Evolutionary conservation across 176 grass and related monocot species (phyloP).

Genomic region (Carex pumila): DNA sequence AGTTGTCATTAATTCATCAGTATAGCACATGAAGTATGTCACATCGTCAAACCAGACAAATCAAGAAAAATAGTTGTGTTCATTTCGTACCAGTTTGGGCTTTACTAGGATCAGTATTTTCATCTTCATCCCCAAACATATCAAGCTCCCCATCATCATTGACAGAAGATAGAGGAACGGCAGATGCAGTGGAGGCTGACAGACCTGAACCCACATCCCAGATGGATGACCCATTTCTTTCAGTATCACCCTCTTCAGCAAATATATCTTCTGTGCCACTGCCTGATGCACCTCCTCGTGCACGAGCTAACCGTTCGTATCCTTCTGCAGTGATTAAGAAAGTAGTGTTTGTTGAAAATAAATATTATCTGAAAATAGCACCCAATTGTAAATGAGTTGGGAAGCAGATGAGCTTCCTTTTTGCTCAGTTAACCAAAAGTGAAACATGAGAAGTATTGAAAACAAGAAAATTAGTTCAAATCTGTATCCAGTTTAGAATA

Average conservation of each 20-base stretch:
- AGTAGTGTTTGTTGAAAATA: not conserved
- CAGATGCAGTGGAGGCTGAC: constrained; percentile 38
- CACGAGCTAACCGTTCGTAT: constrained; percentile 66
- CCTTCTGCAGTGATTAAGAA: constrained; percentile 47
- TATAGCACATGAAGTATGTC: not conserved
- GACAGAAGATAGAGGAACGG: constrained; percentile 13
- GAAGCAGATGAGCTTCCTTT: not conserved
- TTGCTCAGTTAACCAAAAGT: not conserved
- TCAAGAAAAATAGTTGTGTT: constrained; percentile 23
- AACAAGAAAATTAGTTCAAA: not conserved
- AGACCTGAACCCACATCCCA: constrained; percentile 43
- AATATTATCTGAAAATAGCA: not conserved
- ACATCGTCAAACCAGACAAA: constrained; percentile 10
- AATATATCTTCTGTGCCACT: constrained; percentile 36
- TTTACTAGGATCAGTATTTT: constrained; percentile 39
- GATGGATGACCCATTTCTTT: constrained; percentile 33
- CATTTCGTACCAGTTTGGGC: not conserved
- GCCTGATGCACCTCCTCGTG: constrained; percentile 42
- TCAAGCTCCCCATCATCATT: constrained; percentile 59
- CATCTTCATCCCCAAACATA: constrained; percentile 84
- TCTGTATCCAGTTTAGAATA: not conserved
- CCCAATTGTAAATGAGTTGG: not conserved
- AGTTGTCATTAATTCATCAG: not conserved
- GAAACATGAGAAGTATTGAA: not conserved
- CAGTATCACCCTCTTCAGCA: constrained; percentile 35